These are phyloP conservation scores for Melanomma pulvis-pyrius DNA, from an alignment of 495 filamentous ascomycete species.

Conservation along the genomic window DNA sequence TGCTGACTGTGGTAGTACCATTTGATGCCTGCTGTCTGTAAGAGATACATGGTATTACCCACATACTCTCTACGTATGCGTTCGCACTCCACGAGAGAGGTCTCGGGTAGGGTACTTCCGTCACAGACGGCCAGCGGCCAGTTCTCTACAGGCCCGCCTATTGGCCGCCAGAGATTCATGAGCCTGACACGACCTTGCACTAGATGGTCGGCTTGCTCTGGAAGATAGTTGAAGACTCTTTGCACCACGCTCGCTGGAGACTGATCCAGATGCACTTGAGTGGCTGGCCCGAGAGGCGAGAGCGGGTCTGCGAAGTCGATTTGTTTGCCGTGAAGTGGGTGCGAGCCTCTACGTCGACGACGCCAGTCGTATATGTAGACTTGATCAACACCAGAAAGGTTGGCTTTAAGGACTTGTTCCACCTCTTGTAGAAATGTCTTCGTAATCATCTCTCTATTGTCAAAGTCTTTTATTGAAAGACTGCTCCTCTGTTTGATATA, in stretches of 20 bases:
- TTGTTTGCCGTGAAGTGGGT: neutral
- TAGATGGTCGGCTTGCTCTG: neutral
- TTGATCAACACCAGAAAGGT: neutral
- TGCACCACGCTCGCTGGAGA: neutral
- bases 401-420: neutral
- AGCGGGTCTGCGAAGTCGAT: neutral
- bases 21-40: neutral
- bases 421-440: neutral
- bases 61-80: neutral
- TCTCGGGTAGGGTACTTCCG: neutral
- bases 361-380: neutral
- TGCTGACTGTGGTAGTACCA: neutral
- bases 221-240: neutral
- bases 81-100: neutral
- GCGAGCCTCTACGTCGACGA: too few species aligned
- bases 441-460: neutral
- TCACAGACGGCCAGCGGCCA: slow-evolving; percentile 7
- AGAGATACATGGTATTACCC: neutral
- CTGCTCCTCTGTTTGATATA: neutral
- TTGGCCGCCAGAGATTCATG: neutral
- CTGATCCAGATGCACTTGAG: neutral
- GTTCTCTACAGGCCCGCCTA: neutral
- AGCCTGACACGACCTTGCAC: neutral
- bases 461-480: neutral
- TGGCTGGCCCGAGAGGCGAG: neutral